Conservation (phyloP, 2,329 filamentous ascomycete genomes). For the Gaeumannomyces sp. region DNA sequence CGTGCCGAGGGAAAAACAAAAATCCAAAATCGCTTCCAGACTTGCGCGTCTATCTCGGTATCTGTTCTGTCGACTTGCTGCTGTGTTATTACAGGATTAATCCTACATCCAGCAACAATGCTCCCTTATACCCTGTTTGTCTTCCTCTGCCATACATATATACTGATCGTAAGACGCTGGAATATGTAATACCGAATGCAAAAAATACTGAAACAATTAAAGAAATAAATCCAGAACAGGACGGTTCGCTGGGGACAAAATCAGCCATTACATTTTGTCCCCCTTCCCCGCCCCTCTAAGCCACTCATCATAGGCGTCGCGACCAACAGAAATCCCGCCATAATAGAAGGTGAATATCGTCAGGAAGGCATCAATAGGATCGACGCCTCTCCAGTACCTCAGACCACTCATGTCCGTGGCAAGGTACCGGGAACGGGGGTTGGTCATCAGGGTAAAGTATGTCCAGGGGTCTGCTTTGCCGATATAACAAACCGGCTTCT, state of each 20-base stretch:
- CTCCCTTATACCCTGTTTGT: too few relatives aligned
- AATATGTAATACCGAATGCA: background rate
- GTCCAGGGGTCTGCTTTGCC: background rate
- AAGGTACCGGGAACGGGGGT: background rate
- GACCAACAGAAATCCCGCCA: background rate
- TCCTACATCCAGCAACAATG: too few relatives aligned
- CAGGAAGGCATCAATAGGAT: too few relatives aligned
- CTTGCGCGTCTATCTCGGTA: background rate
- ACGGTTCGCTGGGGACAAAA: too few relatives aligned
- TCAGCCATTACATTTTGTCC: too few relatives aligned
- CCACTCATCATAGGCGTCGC: background rate
- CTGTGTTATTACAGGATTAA: too few relatives aligned
- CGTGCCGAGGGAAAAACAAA: background rate
- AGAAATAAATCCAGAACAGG: background rate
- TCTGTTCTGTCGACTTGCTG: too few relatives aligned
- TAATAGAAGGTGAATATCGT: background rate
- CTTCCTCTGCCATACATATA: too few relatives aligned
- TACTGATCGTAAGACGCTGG: background rate
- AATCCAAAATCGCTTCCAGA: background rate
- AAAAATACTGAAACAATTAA: background rate
- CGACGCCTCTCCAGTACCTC: background rate
- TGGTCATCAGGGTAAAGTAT: background rate
- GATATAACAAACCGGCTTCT: background rate
- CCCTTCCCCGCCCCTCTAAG: background rate
- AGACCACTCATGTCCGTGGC: too few relatives aligned